Conservation (phyloP, 805 yeast genomes). For the Starmerella stigmatis region DNA sequence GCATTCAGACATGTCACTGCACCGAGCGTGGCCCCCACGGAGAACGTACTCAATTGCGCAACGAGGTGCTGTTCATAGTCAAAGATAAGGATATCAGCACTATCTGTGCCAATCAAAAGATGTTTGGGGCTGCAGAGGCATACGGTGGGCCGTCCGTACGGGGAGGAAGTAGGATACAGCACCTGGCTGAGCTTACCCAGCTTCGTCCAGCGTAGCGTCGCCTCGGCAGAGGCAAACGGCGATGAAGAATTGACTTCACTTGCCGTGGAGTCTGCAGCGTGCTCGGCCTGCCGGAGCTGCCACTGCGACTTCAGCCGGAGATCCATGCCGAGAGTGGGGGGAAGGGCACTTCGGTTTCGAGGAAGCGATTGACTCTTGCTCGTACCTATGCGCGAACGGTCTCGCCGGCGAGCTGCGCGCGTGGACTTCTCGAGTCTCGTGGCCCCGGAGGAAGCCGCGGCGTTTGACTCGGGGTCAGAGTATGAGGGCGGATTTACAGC, state of each 20-base stretch:
- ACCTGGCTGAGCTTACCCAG: slow-evolving; percentile 35
- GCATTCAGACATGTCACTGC: slow-evolving; percentile 46
- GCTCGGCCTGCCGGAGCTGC: slow-evolving; percentile 8
- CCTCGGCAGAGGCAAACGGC: neutral
- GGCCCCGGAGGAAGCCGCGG: neutral
- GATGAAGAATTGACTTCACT: neutral
- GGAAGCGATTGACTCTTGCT: slow-evolving; percentile 2
- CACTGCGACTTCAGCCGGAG: slow-evolving; percentile 10
- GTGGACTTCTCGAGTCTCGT: slow-evolving; percentile 1
- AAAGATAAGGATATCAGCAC: slow-evolving; percentile 56
- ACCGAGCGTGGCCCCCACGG: slow-evolving; percentile 32
- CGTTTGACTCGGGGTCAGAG: neutral
- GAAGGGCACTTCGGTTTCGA: neutral
- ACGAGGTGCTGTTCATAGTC: slow-evolving; percentile 54
- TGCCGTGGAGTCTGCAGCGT: neutral
- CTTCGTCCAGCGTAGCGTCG: slow-evolving; percentile 31
- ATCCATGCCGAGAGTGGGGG: slow-evolving; percentile 9
- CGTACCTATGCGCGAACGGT: slow-evolving; percentile 4
- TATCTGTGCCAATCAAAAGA: slow-evolving; percentile 54
- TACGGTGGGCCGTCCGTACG: slow-evolving; percentile 45
- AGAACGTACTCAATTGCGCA: slow-evolving; percentile 33
- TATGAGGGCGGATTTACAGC: neutral
- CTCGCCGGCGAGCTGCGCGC: slow-evolving; percentile 2
- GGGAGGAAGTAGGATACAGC: slow-evolving; percentile 29
- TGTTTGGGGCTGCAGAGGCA: slow-evolving; percentile 26